These are phyloP conservation scores for Lunasporangiospora selenospora DNA, from an alignment of 192 early-diverging fungal genomes.

Conservation along the genomic window DNA sequence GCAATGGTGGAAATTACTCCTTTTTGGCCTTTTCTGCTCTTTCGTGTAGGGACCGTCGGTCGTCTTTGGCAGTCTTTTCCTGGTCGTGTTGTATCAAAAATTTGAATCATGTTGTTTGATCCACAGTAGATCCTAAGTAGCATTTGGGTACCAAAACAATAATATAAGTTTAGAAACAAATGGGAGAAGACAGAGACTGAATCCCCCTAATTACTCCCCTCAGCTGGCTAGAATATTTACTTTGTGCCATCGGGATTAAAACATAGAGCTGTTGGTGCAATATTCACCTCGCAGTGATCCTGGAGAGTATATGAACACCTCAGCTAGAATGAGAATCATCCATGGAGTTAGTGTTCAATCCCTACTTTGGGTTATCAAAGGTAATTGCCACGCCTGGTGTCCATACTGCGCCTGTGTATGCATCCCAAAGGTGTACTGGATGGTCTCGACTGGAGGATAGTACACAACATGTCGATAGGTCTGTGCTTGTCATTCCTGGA, in stretches of 20 bases:
- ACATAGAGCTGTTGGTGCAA: slow-evolving; percentile 68
- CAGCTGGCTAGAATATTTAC: no score
- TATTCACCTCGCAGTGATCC: slow-evolving; percentile 67
- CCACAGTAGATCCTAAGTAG: slow-evolving; percentile 69
- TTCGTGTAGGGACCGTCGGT: slow-evolving; percentile 64
- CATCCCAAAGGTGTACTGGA: slow-evolving; percentile 81
- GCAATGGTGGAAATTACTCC: slow-evolving; percentile 78
- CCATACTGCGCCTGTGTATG: slow-evolving; percentile 61
- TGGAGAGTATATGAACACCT: slow-evolving; percentile 72
- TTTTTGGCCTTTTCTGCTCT: slow-evolving; percentile 76
- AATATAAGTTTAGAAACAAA: not conserved
- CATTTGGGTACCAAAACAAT: not conserved
- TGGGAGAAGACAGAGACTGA: no score
- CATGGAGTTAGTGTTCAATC: not conserved
- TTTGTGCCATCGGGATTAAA: slow-evolving; percentile 74
- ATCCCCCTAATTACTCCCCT: no score
- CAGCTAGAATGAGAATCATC: slow-evolving; percentile 32
- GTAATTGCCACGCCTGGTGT: no score
- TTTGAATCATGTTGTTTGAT: slow-evolving; percentile 67
- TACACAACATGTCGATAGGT: slow-evolving; percentile 68
- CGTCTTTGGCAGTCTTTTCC: slow-evolving; percentile 57
- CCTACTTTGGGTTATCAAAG: not conserved
- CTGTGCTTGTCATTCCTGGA: slow-evolving; percentile 61
- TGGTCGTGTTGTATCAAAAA: slow-evolving; percentile 74
- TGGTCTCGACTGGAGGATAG: slow-evolving; percentile 74